A percentile compares a stretch with the other conserved stretches of the same genome.
Conservation (phyloP, 2,329 filamentous ascomycete genomes). For the Fusarium nisikadoi region DNA sequence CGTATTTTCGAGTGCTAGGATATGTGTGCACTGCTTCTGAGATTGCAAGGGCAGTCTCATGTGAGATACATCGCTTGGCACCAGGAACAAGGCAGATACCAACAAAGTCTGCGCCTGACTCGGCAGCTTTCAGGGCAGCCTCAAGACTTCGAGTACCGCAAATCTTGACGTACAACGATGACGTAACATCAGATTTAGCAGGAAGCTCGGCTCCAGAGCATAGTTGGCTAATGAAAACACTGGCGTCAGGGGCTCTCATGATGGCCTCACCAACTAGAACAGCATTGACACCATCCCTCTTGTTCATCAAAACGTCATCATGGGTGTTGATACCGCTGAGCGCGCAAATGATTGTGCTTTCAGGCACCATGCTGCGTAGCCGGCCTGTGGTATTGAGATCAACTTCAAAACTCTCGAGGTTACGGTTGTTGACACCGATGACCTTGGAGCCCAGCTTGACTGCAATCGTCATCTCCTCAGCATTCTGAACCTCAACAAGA, state of each 20-base stretch:
- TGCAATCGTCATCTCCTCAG: constrained; percentile 90
- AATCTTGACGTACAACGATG: constrained; percentile 84
- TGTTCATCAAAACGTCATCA: constrained; percentile 87
- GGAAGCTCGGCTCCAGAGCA: constrained; percentile 68
- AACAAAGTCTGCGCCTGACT: constrained; percentile 89
- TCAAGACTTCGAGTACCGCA: constrained; percentile 89
- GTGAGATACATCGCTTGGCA: constrained; percentile 80
- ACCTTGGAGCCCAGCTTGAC: constrained; percentile 87
- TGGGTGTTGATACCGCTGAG: constrained; percentile 92
- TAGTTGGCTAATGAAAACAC: constrained; percentile 83
- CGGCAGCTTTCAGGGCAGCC: constrained; percentile 81
- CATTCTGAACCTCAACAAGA: constrained; percentile 94
- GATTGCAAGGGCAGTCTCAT: constrained; percentile 83
- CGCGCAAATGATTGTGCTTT: constrained; percentile 89
- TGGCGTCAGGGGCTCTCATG: constrained; percentile 88
- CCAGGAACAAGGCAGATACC: constrained; percentile 92
- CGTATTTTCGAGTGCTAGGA: constrained; percentile 58
- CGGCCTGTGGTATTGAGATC: constrained; percentile 92
- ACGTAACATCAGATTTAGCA: constrained; percentile 49
- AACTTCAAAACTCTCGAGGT: constrained; percentile 95
- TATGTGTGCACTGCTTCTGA: constrained; percentile 80
- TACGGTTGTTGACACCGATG: constrained; percentile 97
- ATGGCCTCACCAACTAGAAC: constrained; percentile 95
- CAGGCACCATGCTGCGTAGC: constrained; percentile 85
- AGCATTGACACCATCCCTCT: constrained; percentile 89